These are phyloP conservation scores for Cordyceps javanica DNA, from an alignment of 2,329 filamentous ascomycete species.

Conservation along the genomic window DNA sequence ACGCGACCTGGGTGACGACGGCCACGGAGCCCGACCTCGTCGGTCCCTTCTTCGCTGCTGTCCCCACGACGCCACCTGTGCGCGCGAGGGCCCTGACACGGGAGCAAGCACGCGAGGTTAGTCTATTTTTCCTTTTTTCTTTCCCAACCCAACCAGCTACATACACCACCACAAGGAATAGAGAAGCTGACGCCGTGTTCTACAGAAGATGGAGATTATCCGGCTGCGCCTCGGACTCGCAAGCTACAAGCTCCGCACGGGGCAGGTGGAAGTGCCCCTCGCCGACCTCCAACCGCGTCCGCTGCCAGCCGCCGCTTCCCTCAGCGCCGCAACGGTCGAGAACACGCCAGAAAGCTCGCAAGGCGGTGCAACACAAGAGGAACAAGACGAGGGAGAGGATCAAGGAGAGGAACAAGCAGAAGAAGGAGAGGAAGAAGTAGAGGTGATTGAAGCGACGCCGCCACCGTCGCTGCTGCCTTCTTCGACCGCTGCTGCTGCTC, in stretches of 20 bases:
- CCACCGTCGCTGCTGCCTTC: background rate
- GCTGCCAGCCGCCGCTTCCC: conserved; percentile 19
- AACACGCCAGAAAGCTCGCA: conserved; percentile 14
- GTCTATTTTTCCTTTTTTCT: no score
- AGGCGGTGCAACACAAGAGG: conserved; percentile 9
- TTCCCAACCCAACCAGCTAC: no score
- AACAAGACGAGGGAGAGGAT: conserved; percentile 22
- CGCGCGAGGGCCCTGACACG: conserved; percentile 36
- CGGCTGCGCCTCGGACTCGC: conserved; percentile 64
- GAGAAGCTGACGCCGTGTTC: conserved; percentile 11
- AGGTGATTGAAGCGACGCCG: conserved; percentile 38
- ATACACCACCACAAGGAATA: no score
- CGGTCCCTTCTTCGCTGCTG: conserved; percentile 7
- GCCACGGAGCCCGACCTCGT: conserved; percentile 36
- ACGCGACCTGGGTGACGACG: conserved; percentile 42
- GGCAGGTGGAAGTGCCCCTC: conserved; percentile 62
- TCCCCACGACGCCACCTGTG: background rate
- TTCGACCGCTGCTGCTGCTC: background rate
- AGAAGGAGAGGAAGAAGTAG: conserved; percentile 23
- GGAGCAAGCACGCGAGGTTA: conserved; percentile 47
- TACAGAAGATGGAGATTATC: conserved; percentile 58
- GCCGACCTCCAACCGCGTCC: conserved; percentile 45
- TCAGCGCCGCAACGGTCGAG: conserved; percentile 18
- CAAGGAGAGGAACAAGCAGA: conserved; percentile 21
- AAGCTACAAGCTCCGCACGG: conserved; percentile 68